Evolutionary conservation across 2,329 filamentous ascomycete genomes (phyloP).

Genomic region (Neurospora sp.): DNA sequence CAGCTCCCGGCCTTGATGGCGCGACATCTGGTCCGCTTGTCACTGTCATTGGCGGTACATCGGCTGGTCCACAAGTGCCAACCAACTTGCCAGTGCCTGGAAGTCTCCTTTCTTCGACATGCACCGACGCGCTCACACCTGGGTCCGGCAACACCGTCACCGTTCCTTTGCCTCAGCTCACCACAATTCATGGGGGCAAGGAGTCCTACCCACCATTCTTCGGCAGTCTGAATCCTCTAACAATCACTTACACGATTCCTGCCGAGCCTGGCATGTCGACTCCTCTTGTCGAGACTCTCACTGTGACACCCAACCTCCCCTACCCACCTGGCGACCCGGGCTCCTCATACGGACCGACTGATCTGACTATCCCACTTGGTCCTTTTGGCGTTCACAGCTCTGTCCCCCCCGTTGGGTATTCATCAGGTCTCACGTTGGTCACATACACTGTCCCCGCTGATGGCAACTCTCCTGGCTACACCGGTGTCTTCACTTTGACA

Average conservation of each 20-base stretch:
- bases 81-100: conserved; percentile 3
- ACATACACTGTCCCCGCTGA: conserved; percentile 12
- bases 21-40: conserved; percentile 8
- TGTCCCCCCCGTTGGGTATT: neutral
- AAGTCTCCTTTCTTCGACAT: neutral
- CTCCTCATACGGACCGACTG: neutral
- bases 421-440: conserved; percentile 5
- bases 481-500: conserved; percentile 14
- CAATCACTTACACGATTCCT: conserved; percentile 14
- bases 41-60: conserved; percentile 10
- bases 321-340: neutral
- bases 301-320: conserved; percentile 4
- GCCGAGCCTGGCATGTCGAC: conserved; percentile 4
- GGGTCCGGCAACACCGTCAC: conserved; percentile 2
- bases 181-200: neutral
- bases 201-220: neutral
- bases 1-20: conserved; percentile 6
- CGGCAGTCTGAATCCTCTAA: conserved; percentile 1
- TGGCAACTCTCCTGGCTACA: conserved; percentile 11
- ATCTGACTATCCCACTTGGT: neutral
- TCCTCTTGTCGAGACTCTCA: conserved; percentile 6
- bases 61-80: neutral
- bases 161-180: neutral
- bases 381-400: neutral
- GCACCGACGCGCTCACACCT: neutral